Evolutionary conservation across 2,329 filamentous ascomycete genomes (phyloP).

Genomic region (Fonsecaea multimorphosa): DNA sequence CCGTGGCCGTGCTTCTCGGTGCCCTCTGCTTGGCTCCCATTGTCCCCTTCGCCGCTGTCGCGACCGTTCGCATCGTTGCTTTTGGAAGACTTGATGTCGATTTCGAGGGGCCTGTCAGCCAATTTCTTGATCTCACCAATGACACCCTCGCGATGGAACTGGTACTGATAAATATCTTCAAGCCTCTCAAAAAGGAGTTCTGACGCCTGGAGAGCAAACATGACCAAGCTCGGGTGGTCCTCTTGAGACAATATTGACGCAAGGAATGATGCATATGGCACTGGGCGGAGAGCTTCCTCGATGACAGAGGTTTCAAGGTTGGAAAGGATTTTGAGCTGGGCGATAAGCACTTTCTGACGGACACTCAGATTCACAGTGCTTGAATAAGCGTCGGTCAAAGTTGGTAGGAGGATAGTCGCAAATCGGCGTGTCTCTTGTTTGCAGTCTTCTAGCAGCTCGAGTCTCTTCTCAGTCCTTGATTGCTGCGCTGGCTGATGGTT

Average conservation of each 20-base stretch:
- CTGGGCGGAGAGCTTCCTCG: constrained; percentile 80
- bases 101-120: constrained; percentile 54
- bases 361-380: constrained; percentile 96
- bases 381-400: constrained; percentile 93
- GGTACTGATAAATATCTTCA: constrained; percentile 88
- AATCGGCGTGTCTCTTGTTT: constrained; percentile 88
- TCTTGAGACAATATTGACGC: constrained; percentile 95
- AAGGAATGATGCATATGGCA: constrained; percentile 94
- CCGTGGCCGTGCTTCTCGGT: not conserved
- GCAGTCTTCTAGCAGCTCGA: constrained; percentile 82
- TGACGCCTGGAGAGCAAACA: constrained; percentile 84
- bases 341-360: constrained; percentile 89
- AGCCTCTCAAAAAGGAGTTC: constrained; percentile 85
- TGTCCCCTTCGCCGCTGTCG: not conserved
- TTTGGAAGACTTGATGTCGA: constrained; percentile 28
- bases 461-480: constrained; percentile 69
- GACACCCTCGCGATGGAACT: constrained; percentile 96
- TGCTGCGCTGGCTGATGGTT: constrained; percentile 39
- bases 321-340: constrained; percentile 97
- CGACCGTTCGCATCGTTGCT: constrained; percentile 44
- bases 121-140: constrained; percentile 88
- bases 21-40: not conserved
- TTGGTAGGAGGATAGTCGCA: constrained; percentile 89
- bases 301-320: constrained; percentile 88
- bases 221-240: constrained; percentile 86